Evolutionary conservation across 371 early-diverging fungal genomes (phyloP).

Genomic region (Fennellomyces sp.): DNA sequence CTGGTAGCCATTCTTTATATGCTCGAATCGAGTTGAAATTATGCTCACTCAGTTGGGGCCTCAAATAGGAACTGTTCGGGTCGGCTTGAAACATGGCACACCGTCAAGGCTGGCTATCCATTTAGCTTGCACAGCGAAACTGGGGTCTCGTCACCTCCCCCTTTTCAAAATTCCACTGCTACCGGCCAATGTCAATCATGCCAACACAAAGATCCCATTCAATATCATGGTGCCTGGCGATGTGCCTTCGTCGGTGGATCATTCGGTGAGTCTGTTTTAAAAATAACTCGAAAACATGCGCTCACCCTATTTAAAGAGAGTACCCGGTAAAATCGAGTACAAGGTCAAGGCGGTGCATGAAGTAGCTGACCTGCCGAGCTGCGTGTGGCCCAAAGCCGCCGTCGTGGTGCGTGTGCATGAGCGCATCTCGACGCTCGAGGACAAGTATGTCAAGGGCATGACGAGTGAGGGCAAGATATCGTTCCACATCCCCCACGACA

Average conservation of each 20-base stretch:
- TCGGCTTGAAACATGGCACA: constrained; percentile 1
- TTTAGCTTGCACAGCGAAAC: constrained; percentile 19
- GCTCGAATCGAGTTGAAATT: too few relatives aligned
- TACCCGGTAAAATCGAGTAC: constrained; percentile 28
- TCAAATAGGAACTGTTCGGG: constrained; percentile 9
- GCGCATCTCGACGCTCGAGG: constrained; percentile 17
- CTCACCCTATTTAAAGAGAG: constrained; percentile 12
- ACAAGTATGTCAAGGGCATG: constrained; percentile 15
- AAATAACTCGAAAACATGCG: not conserved
- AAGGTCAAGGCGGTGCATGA: constrained; percentile 30
- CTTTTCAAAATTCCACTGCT: constrained; percentile 20
- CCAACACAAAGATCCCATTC: constrained; percentile 10
- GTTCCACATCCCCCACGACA: constrained; percentile 25
- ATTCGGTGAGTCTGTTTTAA: constrained; percentile 14
- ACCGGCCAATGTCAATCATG: constrained; percentile 8
- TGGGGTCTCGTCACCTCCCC: constrained; percentile 6
- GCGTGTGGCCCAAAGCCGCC: constrained; percentile 30
- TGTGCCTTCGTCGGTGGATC: constrained; percentile 22
- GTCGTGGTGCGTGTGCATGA: constrained; percentile 14
- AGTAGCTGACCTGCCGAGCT: constrained; percentile 19
- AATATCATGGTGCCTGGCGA: constrained; percentile 20
- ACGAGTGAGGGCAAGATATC: constrained; percentile 23
- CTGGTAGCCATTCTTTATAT: not conserved
- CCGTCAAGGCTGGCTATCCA: constrained; percentile 14
- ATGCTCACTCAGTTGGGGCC: too few relatives aligned